These are phyloP conservation scores for Mucor saturninus DNA, from an alignment of 371 early-diverging fungal genomes.

Conservation along the genomic window DNA sequence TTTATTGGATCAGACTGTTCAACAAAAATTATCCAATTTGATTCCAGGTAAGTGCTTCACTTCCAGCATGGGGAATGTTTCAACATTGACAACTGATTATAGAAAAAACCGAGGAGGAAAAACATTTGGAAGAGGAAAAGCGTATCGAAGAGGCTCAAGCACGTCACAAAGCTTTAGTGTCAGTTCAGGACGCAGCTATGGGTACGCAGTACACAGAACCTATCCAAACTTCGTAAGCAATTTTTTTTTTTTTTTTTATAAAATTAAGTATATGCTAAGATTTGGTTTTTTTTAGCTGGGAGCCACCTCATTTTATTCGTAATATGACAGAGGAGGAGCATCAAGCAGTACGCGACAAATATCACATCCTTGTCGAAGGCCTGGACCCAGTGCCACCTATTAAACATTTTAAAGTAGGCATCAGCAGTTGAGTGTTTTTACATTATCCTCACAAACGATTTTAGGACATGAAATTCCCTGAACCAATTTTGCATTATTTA, in stretches of 20 bases:
- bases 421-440: too few species aligned
- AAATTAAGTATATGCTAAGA: not conserved
- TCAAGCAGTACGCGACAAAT: conserved; percentile 64
- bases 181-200: conserved; percentile 86
- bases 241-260: not conserved
- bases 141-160: conserved; percentile 85
- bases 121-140: conserved; percentile 81
- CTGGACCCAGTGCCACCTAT: conserved; percentile 79
- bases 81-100: not conserved
- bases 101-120: conserved; percentile 72
- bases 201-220: conserved; percentile 88
- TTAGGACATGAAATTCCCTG: conserved; percentile 80
- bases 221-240: conserved; percentile 71
- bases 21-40: conserved; percentile 66
- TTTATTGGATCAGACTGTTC: conserved; percentile 87
- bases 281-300: conserved; percentile 63
- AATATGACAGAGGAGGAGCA: conserved; percentile 57
- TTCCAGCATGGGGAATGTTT: not conserved
- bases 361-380: conserved; percentile 78
- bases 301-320: conserved; percentile 76
- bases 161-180: conserved; percentile 78
- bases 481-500: conserved; percentile 82
- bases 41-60: conserved; percentile 43
- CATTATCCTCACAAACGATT: not conserved
- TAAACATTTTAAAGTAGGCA: conserved; percentile 57